These are phyloP conservation scores for Iberis amara DNA, from an alignment of 441 rosid species.

Conservation along the genomic window DNA sequence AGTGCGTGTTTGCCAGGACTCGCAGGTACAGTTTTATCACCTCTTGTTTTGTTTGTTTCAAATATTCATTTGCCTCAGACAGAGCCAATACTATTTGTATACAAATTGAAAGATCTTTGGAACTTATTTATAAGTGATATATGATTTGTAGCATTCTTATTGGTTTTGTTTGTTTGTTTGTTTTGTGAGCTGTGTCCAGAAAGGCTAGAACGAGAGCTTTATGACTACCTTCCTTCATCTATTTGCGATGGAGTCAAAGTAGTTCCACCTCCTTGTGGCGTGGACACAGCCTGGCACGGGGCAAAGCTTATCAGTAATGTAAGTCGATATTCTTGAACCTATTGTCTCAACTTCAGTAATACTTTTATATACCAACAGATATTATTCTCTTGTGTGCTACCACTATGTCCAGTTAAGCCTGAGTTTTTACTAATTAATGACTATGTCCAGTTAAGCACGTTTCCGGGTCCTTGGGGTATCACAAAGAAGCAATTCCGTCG, in stretches of 20 bases:
- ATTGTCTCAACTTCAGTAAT: background rate
- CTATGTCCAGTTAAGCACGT: conserved; percentile 61
- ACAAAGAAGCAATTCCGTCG: conserved; percentile 61
- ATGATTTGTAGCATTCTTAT: background rate
- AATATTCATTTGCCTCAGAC: background rate
- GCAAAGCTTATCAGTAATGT: conserved; percentile 81
- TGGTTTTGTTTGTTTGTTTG: background rate
- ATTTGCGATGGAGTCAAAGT: conserved; percentile 55
- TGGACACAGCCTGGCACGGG: conserved; percentile 81
- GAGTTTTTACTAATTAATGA: background rate
- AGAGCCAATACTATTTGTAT: background rate
- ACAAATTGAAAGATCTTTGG: conserved; percentile 1
- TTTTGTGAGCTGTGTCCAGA: conserved; percentile 40
- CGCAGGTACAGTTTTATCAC: conserved; percentile 42
- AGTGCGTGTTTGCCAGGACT: conserved; percentile 80
- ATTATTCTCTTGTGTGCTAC: conserved; percentile 7
- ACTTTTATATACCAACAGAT: conserved; percentile 2
- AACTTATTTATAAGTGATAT: conserved; percentile 1
- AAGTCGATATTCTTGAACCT: conserved; percentile 30
- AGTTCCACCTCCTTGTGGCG: conserved; percentile 60
- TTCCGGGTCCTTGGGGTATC: conserved; percentile 69
- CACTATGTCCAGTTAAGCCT: too few relatives aligned
- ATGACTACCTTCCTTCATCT: conserved; percentile 46
- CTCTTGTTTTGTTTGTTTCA: conserved; percentile 8
- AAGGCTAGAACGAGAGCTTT: conserved; percentile 78